Percentiles rank a stretch among this genome's conserved stretches.
Evolutionary conservation across 257 asterid species (phyloP).

Genomic region (Capsicum rhomboideum): DNA sequence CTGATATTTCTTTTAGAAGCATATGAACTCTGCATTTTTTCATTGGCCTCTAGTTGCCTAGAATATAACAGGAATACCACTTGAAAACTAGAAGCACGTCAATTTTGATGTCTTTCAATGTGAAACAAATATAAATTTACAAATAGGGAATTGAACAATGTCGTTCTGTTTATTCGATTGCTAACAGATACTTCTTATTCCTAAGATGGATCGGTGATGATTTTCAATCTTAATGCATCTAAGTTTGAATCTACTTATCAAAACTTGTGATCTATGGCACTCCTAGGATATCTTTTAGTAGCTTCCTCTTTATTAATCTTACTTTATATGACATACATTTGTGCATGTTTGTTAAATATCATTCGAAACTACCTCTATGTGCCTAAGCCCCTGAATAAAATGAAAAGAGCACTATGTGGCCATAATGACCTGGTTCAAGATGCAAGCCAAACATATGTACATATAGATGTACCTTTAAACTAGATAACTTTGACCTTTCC

Average conservation of each 20-base stretch:
- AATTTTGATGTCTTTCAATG: background rate
- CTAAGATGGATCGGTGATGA: background rate
- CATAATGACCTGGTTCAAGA: background rate
- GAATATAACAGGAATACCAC: background rate
- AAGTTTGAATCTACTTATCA: background rate
- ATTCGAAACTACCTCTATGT: background rate
- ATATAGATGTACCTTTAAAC: background rate
- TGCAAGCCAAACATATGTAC: background rate
- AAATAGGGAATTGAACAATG: background rate
- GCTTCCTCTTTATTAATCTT: background rate
- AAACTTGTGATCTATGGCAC: background rate
- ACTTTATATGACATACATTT: background rate
- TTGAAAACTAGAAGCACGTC: background rate
- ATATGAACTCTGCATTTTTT: background rate
- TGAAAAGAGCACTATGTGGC: background rate
- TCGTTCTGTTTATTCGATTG: background rate
- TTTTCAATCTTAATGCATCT: background rate
- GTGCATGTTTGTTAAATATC: background rate
- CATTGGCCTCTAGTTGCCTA: background rate
- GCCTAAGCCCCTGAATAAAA: background rate
- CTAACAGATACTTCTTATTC: background rate
- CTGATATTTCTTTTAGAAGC: background rate
- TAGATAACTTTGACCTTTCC: background rate
- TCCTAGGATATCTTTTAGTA: background rate
- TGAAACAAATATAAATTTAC: background rate